Percentiles rank a stretch among this genome's conserved stretches.
Conservation (phyloP, 495 filamentous ascomycete genomes). For the Neurospora tetraspora region DNA sequence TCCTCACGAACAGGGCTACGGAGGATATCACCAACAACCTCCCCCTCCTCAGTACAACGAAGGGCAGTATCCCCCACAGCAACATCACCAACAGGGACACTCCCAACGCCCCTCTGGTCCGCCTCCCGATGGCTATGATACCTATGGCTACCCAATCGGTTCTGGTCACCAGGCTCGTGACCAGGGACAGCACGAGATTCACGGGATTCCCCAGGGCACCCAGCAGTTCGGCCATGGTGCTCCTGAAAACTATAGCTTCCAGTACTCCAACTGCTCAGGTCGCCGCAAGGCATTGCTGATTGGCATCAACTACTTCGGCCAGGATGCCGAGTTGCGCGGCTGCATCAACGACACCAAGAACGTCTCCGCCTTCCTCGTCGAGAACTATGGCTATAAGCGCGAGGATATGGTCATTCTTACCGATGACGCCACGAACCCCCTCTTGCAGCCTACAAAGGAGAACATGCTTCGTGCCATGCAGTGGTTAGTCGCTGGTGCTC, state of each 20-base stretch:
- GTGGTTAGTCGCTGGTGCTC: slow-evolving; percentile 37
- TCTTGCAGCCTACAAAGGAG: slow-evolving; percentile 34
- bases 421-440: slow-evolving; percentile 34
- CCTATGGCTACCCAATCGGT: slow-evolving; percentile 29
- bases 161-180: slow-evolving; percentile 3
- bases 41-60: slow-evolving; percentile 9
- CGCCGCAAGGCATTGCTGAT: slow-evolving; percentile 81
- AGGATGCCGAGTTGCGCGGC: slow-evolving; percentile 72
- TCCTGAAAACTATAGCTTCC: slow-evolving; percentile 47
- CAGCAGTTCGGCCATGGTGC: slow-evolving; percentile 41
- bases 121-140: slow-evolving; percentile 25
- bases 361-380: slow-evolving; percentile 72
- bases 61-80: slow-evolving; percentile 10
- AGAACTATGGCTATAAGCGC: slow-evolving; percentile 54
- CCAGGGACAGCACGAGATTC: slow-evolving; percentile 23
- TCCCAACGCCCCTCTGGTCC: slow-evolving; percentile 23
- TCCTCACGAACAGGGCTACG: slow-evolving; percentile 7
- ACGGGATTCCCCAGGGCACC: slow-evolving; percentile 37
- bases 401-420: slow-evolving; percentile 45
- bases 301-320: slow-evolving; percentile 90
- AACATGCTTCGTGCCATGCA: slow-evolving; percentile 41
- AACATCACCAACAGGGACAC: slow-evolving; percentile 15
- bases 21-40: slow-evolving; percentile 9
- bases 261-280: slow-evolving; percentile 83
- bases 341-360: slow-evolving; percentile 97